Conservation (phyloP, 768 basidiomycete species). For the Pisolithus orientalis region DNA sequence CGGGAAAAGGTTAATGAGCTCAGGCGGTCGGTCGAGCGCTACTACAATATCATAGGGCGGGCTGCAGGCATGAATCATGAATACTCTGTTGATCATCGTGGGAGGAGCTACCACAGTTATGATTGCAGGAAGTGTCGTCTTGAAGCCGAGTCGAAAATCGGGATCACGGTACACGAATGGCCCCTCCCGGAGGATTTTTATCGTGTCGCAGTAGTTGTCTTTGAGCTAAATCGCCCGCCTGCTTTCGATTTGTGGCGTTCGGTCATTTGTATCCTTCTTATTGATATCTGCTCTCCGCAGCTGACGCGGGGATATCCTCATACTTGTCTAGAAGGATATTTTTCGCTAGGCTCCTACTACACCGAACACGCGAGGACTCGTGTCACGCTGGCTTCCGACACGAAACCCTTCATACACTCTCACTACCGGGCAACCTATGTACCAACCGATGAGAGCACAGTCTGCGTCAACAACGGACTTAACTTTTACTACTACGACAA, state of each 20-base stretch:
- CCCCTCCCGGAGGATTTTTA: constrained; percentile 29
- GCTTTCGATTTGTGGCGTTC: constrained; percentile 40
- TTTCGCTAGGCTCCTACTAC: not conserved
- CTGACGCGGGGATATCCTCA: not conserved
- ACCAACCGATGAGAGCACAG: not conserved
- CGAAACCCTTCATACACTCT: not conserved
- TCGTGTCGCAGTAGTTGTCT: constrained; percentile 24
- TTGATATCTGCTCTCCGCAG: constrained; percentile 24
- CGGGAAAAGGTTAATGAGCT: constrained; percentile 9
- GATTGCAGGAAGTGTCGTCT: constrained; percentile 23
- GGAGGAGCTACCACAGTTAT: not conserved
- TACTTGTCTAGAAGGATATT: constrained; percentile 3
- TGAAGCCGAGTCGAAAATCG: constrained; percentile 14
- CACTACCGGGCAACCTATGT: not conserved
- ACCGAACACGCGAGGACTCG: not conserved
- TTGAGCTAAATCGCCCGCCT: constrained; percentile 35
- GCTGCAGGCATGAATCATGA: not conserved
- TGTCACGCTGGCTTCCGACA: constrained; percentile 4
- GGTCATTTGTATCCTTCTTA: constrained; percentile 32
- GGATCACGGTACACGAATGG: constrained; percentile 37
- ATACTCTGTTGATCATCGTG: not conserved
- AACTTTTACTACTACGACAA: constrained; percentile 21
- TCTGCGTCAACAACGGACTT: constrained; percentile 28
- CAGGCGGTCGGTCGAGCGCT: constrained; percentile 10
- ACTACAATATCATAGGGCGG: not conserved